Percentiles rank a stretch among this genome's conserved stretches.
phyloP scores from a whole-genome alignment of 768 basidiomycete species.

The Lanmaoa pseudosensibilis region DNA sequence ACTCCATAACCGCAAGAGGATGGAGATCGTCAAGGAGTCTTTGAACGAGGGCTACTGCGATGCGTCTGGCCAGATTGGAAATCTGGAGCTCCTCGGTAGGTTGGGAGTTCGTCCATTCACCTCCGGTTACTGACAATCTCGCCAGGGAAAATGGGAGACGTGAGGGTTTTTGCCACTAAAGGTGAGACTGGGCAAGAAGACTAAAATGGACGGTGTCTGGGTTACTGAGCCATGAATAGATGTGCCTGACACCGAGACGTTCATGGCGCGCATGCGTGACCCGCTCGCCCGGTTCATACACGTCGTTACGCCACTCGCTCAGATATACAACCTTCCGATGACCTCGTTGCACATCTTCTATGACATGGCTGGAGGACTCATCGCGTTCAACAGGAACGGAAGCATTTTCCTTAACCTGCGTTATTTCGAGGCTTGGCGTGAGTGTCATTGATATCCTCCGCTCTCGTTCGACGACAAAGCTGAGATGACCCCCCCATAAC shows the following conservation, averaged over 20 bases:
- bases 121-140: conserved; percentile 4
- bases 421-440: conserved; percentile 86
- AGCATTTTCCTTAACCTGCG: conserved; percentile 87
- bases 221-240: conserved; percentile 42
- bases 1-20: conserved; percentile 61
- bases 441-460: conserved; percentile 31
- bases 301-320: conserved; percentile 62
- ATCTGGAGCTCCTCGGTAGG: conserved; percentile 64
- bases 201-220: background rate
- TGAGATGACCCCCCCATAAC: background rate
- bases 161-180: conserved; percentile 64
- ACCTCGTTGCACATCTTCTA: conserved; percentile 83
- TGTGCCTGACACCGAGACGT: conserved; percentile 47
- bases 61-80: conserved; percentile 59
- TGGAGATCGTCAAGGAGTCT: conserved; percentile 72
- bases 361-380: conserved; percentile 74
- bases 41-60: conserved; percentile 85
- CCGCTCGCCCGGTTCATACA: conserved; percentile 70
- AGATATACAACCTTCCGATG: conserved; percentile 72
- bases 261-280: conserved; percentile 55
- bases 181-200: conserved; percentile 39
- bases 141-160: conserved; percentile 57
- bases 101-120: background rate
- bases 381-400: conserved; percentile 91
- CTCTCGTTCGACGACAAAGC: too few species aligned